phyloP scores from a whole-genome alignment of 805 yeast genomes.

The Saccharomyces mikatae region DNA sequence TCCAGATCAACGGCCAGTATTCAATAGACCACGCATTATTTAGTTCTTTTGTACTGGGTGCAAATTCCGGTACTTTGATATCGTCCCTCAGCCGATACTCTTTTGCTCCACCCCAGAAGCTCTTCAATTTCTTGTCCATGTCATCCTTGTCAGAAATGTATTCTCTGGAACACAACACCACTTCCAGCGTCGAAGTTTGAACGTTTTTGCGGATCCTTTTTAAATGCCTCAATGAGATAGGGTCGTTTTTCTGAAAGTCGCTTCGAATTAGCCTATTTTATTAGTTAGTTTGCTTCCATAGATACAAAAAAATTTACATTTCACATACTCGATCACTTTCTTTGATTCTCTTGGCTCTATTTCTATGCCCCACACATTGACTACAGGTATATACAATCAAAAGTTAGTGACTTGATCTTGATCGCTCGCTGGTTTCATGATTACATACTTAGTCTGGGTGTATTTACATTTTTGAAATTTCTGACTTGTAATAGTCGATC shows the following conservation, averaged over 20 bases:
- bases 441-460: slow-evolving; percentile 22
- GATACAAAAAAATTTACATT: neutral
- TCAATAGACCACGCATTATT: slow-evolving; percentile 54
- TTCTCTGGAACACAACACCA: slow-evolving; percentile 42
- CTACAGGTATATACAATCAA: slow-evolving; percentile 1
- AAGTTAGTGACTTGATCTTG: neutral
- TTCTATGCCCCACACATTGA: slow-evolving; percentile 42
- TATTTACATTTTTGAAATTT: slow-evolving; percentile 13
- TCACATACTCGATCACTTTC: slow-evolving; percentile 18
- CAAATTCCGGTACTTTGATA: slow-evolving; percentile 43
- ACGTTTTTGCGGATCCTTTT: slow-evolving; percentile 45
- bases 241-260: slow-evolving; percentile 21
- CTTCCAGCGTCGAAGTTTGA: slow-evolving; percentile 10
- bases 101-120: neutral
- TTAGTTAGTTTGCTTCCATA: neutral
- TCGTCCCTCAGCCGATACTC: neutral
- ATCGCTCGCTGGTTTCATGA: neutral
- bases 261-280: slow-evolving; percentile 18
- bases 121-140: slow-evolving; percentile 16
- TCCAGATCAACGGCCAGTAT: slow-evolving; percentile 90
- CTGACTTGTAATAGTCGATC: slow-evolving; percentile 40
- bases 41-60: slow-evolving; percentile 67
- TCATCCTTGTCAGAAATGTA: slow-evolving; percentile 24
- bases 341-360: slow-evolving; percentile 34
- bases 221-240: slow-evolving; percentile 30